Evolutionary conservation across 2,329 filamentous ascomycete genomes (phyloP), one percentile per base, ranked within the genome.

Genomic region (Aureobasidium leucospermi): DNA sequence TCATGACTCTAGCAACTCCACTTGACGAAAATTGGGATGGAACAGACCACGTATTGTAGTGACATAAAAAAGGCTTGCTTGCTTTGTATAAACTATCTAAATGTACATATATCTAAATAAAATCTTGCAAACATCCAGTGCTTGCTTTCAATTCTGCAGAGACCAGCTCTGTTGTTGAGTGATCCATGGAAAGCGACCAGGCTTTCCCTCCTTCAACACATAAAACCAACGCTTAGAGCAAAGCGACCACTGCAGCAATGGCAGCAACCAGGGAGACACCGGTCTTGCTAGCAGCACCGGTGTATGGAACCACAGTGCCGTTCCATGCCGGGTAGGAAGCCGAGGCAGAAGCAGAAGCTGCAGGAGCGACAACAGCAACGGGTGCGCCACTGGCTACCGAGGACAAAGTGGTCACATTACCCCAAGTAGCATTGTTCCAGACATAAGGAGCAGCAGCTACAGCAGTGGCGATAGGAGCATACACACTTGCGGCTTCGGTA

Each of bases 391-490:
- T 42, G 11, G 43, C 55, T 8, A 58, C 42, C 5, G 47, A 32
- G 19, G 42, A 11, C 42, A 57, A 31, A 15, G 53, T 57, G 10
- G 53, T 57, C 15, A 32, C 53, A 31, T 57, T 57, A 13, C 42
- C 49, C 43, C 55, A 48, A 16, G 55, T 49, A 15, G 10, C 36
- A 49, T 58, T 58, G 15, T 8, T 28, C 43, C 43, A 58, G 23
- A n/a, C 36, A 32, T 42, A 49, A 8, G 43, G 32, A 15, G 55
- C 42, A 34, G 43, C 43, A 29, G 36, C 55, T 13, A 45, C 28
- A 1, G 34, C 55, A 0, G 34, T 45, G 6, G 28, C 36, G 1
- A 49, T 36, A 49, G 43, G 10, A 6, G 49, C 49, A 28, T 53
- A 41, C 23, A 42, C 36, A n/a, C 23, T 42, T 1, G 15, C 16